Base-by-base conservation (phyloP, 306 rosid species). In the Cucurbita maxima region DNA sequence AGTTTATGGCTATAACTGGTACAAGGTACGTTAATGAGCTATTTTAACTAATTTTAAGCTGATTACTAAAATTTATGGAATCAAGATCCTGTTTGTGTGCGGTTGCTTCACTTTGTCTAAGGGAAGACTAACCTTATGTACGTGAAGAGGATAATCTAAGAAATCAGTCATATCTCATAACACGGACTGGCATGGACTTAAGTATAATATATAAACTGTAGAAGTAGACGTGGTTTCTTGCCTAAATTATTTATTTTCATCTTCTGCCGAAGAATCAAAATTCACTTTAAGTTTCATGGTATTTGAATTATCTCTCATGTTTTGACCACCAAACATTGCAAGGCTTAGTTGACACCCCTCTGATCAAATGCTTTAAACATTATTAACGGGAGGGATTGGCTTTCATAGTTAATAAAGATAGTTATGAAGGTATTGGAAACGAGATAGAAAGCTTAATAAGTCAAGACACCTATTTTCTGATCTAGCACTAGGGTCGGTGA, bases 1-100 rank as follows among this genome's bases (percentile, higher is more conserved):
- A 95, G 86, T 95, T 95, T 81, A 79, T 95, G 75, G 57, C 91
- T 19, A 91, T 95, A 77, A 95, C 99, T 52, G 97, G 97, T 54
- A 90, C 97, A 11, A 95, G 96, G 97, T 95, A 84, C 77, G 72
- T 8, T n/a, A 59, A 14, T 54, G 30, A 77, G 40, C 76, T 12
- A 22, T 36, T 18, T 50, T 5, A 56, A 19, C 62, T 64, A 41
- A 48, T 51, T 69, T 70, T 44, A 18, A 64, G 75, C 48, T 78
- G 12, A 10, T 74, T 57, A 52, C 15, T 8, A 6, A 8, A 34
- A 18, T 76, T 47, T 22, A 50, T 45, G 57, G 54, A 53, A 66
- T 66, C 14, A 11, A 66, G 18, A 11, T 66, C 10, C 3, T 14
- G 54, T 19, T 5, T 20, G 72, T 20, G 13, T 19, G 53, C 37